Base-by-base conservation (phyloP, 78 protist species). In the Emiliania huxleyi region DNA sequence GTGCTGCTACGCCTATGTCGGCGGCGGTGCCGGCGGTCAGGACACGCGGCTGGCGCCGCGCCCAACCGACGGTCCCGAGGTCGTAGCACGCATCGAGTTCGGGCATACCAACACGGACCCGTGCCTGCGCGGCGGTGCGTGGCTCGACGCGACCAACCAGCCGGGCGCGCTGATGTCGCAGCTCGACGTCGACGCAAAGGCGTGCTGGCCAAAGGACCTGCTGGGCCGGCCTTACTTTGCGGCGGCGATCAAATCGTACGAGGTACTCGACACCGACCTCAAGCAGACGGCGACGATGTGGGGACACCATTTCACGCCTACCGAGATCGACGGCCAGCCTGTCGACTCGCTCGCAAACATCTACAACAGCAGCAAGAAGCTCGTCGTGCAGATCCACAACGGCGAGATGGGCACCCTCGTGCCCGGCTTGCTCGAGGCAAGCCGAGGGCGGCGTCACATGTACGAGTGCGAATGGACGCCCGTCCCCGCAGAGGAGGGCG, bases 101-200 rank as follows among this genome's bases (percentile, higher is more conserved):
- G 83, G 42, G 43, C 83, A 73, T 42, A 73, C 18, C 15, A 35
- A 35, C 33, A 73, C 83, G 44, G 83, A 73, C 33, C 83, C 83
- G 42, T 73, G 8, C 18, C 3, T 73, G 44, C 37, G 83, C 37
- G 83, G 33, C 43, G 42, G 83, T 15, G 83, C 83, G 8, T 73
- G 83, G 83, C 42, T 73, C 44, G 83, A 73, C 83, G 83, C 83
- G 19, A 33, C 40, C 83, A 73, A 73, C 83, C 83, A 73, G 75
- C 11, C 75, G 11, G 75, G 75, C 6, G 42, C 43, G 33, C 42
- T 35, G 83, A 73, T 73, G 37, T 1, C 18, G 44, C 83, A 35
- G 42, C 2, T 5, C 18, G 42, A 35, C 42, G 83, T 35, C 33
- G 19, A 3, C 21, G 44, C 37, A 5, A 35, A 29, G 6, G 22